A percentile compares a stretch with the other conserved stretches of the same genome.
Evolutionary conservation across 2,329 filamentous ascomycete genomes (phyloP).

Genomic region (Botrytis fragariae): DNA sequence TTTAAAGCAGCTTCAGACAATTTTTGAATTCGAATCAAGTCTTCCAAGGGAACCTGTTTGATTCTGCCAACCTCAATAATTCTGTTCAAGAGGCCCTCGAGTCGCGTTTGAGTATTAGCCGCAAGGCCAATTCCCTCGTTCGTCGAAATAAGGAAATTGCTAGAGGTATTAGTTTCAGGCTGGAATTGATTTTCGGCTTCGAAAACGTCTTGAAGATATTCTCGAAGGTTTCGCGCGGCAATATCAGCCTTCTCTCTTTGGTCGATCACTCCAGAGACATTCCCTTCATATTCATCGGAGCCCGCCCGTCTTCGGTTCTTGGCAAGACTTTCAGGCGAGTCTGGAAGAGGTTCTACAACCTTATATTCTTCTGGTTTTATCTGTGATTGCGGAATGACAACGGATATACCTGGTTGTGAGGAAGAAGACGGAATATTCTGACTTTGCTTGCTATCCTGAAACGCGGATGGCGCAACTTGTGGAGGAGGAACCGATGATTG

Average conservation of each 20-base stretch:
- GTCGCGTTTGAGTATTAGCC: constrained; percentile 62
- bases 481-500: not conserved
- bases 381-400: constrained; percentile 33
- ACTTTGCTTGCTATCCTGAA: not conserved
- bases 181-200: constrained; percentile 71
- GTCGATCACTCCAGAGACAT: constrained; percentile 64
- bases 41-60: constrained; percentile 68
- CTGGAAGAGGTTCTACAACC: constrained; percentile 31
- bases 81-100: constrained; percentile 72
- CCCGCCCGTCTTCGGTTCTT: constrained; percentile 52
- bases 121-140: constrained; percentile 66
- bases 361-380: constrained; percentile 36
- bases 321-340: constrained; percentile 34
- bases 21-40: constrained; percentile 71
- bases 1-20: constrained; percentile 75
- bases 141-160: constrained; percentile 48
- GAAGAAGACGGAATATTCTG: constrained; percentile 10
- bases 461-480: not conserved
- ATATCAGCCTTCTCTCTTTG: constrained; percentile 79
- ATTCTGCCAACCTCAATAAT: constrained; percentile 69
- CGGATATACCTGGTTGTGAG: constrained; percentile 28
- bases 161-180: constrained; percentile 44
- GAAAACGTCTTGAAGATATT: constrained; percentile 69
- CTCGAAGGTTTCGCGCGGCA: constrained; percentile 67
- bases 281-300: constrained; percentile 52